Evolutionary conservation across 768 basidiomycete species (phyloP).

Genomic region (Mrakia frigida): DNA sequence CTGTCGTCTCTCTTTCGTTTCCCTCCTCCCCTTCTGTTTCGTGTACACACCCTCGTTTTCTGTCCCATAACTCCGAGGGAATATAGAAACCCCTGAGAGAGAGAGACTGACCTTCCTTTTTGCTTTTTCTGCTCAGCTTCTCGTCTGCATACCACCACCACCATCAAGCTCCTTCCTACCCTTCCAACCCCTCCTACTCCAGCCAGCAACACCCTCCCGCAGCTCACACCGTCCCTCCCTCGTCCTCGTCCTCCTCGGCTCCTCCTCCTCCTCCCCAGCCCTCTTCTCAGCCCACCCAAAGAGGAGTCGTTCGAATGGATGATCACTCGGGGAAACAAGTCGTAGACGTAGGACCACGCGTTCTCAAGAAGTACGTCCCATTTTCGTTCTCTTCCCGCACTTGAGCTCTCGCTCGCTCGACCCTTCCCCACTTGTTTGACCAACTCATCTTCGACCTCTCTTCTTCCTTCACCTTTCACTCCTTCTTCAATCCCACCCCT

Average conservation of each 20-base stretch:
- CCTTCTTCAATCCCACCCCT: background rate
- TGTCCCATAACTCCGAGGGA: background rate
- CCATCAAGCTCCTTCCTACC: constrained; percentile 7
- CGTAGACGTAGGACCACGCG: background rate
- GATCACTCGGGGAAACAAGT: background rate
- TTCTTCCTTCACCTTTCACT: background rate
- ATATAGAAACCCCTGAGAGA: background rate
- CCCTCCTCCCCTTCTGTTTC: background rate
- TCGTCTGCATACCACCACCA: background rate
- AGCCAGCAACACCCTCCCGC: background rate
- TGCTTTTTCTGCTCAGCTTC: background rate
- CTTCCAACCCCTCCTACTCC: background rate
- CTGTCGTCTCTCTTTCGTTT: background rate
- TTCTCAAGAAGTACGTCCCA: background rate
- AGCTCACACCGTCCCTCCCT: background rate
- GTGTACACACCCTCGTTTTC: background rate
- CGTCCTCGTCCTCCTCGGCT: background rate
- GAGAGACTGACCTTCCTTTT: background rate
- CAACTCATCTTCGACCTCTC: background rate
- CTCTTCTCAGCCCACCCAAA: background rate
- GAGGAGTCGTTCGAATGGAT: background rate
- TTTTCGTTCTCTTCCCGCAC: background rate
- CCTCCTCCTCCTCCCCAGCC: background rate
- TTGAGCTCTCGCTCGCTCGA: background rate
- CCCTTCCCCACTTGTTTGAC: background rate